Percentiles rank a stretch among this genome's conserved stretches.
Evolutionary conservation across 805 yeast genomes (phyloP).

Genomic region (Vanderwaltozyma verrucispora): DNA sequence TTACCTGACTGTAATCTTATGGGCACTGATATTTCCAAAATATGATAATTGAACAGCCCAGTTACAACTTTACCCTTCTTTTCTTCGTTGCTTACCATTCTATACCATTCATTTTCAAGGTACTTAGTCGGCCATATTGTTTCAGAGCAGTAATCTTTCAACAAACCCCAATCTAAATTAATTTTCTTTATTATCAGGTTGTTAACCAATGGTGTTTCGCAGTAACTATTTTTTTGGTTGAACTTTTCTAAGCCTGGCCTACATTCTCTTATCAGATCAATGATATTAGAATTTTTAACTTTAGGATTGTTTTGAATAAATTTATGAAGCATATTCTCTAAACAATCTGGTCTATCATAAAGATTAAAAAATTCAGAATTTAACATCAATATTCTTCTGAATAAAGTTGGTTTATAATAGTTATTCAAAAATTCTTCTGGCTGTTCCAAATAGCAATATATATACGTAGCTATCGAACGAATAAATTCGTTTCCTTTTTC

Average conservation of each 20-base stretch:
- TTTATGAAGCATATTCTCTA: background rate
- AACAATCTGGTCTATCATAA: background rate
- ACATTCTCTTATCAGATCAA: too few species aligned
- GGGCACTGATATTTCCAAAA: background rate
- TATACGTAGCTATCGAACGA: background rate
- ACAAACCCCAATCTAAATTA: too few species aligned
- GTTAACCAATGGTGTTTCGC: too few species aligned
- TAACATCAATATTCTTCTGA: constrained; percentile 1
- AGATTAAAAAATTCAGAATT: background rate
- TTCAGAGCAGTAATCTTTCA: too few species aligned
- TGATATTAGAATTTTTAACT: background rate
- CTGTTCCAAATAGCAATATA: background rate
- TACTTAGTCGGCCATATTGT: background rate
- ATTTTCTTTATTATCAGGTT: too few species aligned
- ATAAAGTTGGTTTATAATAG: constrained; percentile 1
- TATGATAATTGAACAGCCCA: background rate
- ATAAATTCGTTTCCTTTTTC: background rate
- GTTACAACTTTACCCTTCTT: background rate
- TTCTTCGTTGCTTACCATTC: background rate
- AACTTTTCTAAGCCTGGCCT: too few species aligned
- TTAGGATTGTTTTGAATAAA: background rate
- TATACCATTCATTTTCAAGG: background rate
- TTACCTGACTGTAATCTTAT: background rate
- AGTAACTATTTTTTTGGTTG: too few species aligned
- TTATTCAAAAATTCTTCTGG: background rate